Conservation (phyloP, 2,329 filamentous ascomycete genomes). For the Pleomassaria siparia region DNA sequence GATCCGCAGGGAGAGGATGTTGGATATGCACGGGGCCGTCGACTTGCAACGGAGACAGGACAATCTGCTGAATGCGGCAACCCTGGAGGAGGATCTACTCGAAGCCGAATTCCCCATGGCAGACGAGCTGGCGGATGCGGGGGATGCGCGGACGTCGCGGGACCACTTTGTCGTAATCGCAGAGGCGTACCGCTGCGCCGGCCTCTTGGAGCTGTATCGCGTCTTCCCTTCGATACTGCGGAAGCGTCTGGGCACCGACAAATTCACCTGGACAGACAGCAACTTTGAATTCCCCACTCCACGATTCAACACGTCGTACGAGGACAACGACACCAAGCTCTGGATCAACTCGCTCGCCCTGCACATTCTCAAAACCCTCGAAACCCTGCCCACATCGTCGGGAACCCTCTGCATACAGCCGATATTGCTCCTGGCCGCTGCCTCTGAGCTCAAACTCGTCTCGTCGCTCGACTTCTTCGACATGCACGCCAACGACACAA, state of each 20-base stretch:
- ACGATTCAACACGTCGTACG: slow-evolving; percentile 36
- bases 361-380: slow-evolving; percentile 53
- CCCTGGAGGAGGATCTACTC: slow-evolving; percentile 53
- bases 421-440: slow-evolving; percentile 54
- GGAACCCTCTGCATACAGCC: slow-evolving; percentile 58
- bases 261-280: slow-evolving; percentile 21
- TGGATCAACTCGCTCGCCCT: slow-evolving; percentile 56
- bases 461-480: slow-evolving; percentile 41
- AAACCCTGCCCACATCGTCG: slow-evolving; percentile 54
- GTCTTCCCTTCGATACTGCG: slow-evolving; percentile 55
- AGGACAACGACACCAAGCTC: slow-evolving; percentile 35
- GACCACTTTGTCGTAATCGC: slow-evolving; percentile 57
- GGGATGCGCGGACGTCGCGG: slow-evolving; percentile 55
- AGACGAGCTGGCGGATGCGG: slow-evolving; percentile 53
- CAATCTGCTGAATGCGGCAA: slow-evolving; percentile 41
- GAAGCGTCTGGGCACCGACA: slow-evolving; percentile 43
- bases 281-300: slow-evolving; percentile 36
- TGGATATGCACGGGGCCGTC: slow-evolving; percentile 28
- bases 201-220: slow-evolving; percentile 57
- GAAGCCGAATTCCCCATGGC: slow-evolving; percentile 50
- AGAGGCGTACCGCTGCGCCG: slow-evolving; percentile 55
- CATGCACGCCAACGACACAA: slow-evolving; percentile 46
- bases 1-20: slow-evolving; percentile 41
- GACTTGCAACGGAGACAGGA: slow-evolving; percentile 35
- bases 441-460: slow-evolving; percentile 54